Evolutionary conservation across 345 rosid species (phyloP), one percentile per base, ranked within the genome.

Genomic region (Populus alba): DNA sequence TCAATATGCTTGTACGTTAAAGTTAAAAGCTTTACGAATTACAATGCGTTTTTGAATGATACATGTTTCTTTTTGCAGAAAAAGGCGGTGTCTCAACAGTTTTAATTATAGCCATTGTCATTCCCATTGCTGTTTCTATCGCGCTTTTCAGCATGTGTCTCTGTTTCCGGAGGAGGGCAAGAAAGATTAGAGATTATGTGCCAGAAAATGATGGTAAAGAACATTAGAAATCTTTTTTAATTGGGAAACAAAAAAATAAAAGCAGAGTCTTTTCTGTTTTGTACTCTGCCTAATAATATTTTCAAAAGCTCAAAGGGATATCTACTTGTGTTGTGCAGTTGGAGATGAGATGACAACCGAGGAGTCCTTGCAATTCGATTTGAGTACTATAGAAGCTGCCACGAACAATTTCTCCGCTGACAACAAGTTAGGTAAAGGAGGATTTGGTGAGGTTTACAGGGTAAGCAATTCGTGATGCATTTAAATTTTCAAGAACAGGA

Each of bases 151-250:
- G 72, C 17, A 55, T 59, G 2, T 81, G 77, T 18, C 80, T 37
- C 41, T 83, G 83, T 51, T 78, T 82, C 72, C 74, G 82, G 25
- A 49, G 79, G 7, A 83, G 79, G 67, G 75, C 76, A 68, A 81
- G 61, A 77, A 88, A 62, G 37, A 88, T 78, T 39, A 75, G 70
- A 37, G 23, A 70, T 55, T 27, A 39, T 74, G 15, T 75, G 31
- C 70, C 62, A n/a, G 85, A 81, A 66, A 80, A 85, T 70, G 55
- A 39, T 73, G 89, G 91, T 87, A 88, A 76, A 29, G 2, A 27
- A 45, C 12, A 4, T 0, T 4, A 4, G 7, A 20, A 16, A 53
- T 23, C 33, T 29, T 23, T 16, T 22, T 39, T 39, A 39, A 55
- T 39, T 39, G 43, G 43, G 9, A 39, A 39, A 38, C 31, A 29